A percentile compares a stretch with the other conserved stretches of the same genome.
Conservation (phyloP, 2,329 filamentous ascomycete species). For the Ambrosiella cleistominuta region DNA sequence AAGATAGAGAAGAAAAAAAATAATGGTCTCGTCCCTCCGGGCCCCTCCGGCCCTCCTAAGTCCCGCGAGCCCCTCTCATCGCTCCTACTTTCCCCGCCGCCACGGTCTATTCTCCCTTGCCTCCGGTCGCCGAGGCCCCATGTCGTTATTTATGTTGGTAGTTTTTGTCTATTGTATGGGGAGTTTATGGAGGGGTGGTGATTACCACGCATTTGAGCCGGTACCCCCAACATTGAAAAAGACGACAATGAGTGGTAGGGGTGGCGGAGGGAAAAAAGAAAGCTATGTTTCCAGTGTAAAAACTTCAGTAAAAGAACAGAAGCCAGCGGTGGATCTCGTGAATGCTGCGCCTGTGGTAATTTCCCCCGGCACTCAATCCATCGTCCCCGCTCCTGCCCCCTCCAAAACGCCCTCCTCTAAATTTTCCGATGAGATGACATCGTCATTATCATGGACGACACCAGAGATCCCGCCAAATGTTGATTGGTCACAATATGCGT, state of each 20-base stretch:
- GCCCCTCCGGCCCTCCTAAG: not conserved
- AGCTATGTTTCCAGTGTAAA: not conserved
- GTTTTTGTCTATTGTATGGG: not conserved
- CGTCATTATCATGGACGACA: not conserved
- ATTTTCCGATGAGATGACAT: not conserved
- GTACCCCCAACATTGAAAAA: not conserved
- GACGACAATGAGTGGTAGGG: not conserved
- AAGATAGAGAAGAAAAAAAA: not conserved
- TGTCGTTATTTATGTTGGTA: not conserved
- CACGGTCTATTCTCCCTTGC: not conserved
- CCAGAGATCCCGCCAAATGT: constrained; percentile 14
- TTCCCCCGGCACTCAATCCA: not conserved
- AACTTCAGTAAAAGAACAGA: not conserved
- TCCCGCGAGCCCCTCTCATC: not conserved
- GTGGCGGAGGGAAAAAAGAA: not conserved
- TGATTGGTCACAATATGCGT: constrained; percentile 29
- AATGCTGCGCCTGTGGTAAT: not conserved
- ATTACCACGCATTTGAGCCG: constrained; percentile 2
- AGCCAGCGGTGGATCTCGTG: not conserved
- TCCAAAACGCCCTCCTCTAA: not conserved
- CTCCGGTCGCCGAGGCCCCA: not conserved
- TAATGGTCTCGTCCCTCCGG: not conserved
- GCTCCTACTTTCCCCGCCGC: not conserved
- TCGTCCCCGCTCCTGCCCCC: not conserved
- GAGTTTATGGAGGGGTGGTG: not conserved